Base-by-base conservation (phyloP, 1,284 basidiomycete genomes). In the Ustilago lituana region DNA sequence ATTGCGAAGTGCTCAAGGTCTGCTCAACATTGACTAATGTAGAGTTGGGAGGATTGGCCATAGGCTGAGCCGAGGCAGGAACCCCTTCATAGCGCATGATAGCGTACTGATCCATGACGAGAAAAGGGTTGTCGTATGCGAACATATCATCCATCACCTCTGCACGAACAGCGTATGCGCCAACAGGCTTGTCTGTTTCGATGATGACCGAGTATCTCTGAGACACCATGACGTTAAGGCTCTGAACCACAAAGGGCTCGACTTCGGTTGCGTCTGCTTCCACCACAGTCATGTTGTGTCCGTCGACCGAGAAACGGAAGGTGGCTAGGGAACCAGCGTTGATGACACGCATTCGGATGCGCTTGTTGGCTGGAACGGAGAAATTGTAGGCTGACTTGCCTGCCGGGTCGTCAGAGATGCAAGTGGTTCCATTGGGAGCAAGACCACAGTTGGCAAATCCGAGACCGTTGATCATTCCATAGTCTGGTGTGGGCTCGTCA, bases 321-420 rank as follows among this genome's bases (percentile, higher is more conserved):
- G 55, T 62, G 1, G 74, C 67, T 2, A 73, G 37, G 8, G 64
- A 57, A n/a, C 68, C 73, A 10, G 65, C 63, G 26, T 75, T 75
- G 54, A 88, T 83, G 23, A 88, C 71, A 4, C 88, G 85, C 76
- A 88, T 84, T 3, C 88, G 85, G 70, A 87, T 85, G 15, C 84
- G 82, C 55, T 82, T 80, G 61, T 77, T 67, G 31, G 79, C 68
- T 5, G 66, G 55, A 17, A 83, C 70, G 64, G 40, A 58, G 22
- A 72, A 71, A 37, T 65, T 63, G 58, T 68, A 69, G 6, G 48
- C 55, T 10, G 58, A 22, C 31, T 40, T 52, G 7, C 67, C 73
- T 24, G 46, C 47, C 7, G 54, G 47, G 5, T 50, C 45, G 3
- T 55, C 56, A 8, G 73, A 74, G 33, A 65, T 65, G 35, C 73